A percentile compares a stretch with the other conserved stretches of the same genome.
phyloP scores from a whole-genome alignment of 495 filamentous ascomycete genomes.

The Physcia stellaris region DNA sequence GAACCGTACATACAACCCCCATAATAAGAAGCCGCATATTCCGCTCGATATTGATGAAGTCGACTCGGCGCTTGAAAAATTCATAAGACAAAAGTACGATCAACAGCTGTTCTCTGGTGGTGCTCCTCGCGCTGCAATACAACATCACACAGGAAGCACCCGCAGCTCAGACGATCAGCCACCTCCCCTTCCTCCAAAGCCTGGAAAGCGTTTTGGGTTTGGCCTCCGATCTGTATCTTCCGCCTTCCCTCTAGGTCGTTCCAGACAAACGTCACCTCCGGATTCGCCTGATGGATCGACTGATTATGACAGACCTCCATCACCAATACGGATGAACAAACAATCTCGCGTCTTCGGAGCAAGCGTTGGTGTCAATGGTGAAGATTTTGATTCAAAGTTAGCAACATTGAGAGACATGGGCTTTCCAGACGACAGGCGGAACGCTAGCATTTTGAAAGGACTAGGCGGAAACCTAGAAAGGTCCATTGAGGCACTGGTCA shows the following conservation, averaged over 20 bases:
- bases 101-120: conserved; percentile 42
- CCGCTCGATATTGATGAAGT: conserved; percentile 84
- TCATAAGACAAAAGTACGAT: conserved; percentile 89
- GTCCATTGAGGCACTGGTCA: conserved; percentile 66
- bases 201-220: conserved; percentile 62
- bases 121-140: conserved; percentile 15
- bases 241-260: conserved; percentile 38
- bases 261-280: conserved; percentile 22
- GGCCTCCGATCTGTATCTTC: conserved; percentile 58
- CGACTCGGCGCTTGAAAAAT: conserved; percentile 84
- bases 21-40: conserved; percentile 63
- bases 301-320: conserved; percentile 11
- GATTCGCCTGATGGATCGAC: conserved; percentile 14
- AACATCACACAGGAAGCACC: conserved; percentile 38
- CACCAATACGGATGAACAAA: conserved; percentile 35
- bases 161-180: conserved; percentile 38
- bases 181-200: conserved; percentile 77
- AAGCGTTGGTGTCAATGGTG: conserved; percentile 44
- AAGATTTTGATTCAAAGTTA: conserved; percentile 54
- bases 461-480: conserved; percentile 73
- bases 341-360: conserved; percentile 54
- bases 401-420: conserved; percentile 79
- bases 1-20: conserved; percentile 79
- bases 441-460: conserved; percentile 62
- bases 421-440: conserved; percentile 72